Conservation (phyloP, 495 filamentous ascomycete species). For the Hypoxylon fragiforme region DNA sequence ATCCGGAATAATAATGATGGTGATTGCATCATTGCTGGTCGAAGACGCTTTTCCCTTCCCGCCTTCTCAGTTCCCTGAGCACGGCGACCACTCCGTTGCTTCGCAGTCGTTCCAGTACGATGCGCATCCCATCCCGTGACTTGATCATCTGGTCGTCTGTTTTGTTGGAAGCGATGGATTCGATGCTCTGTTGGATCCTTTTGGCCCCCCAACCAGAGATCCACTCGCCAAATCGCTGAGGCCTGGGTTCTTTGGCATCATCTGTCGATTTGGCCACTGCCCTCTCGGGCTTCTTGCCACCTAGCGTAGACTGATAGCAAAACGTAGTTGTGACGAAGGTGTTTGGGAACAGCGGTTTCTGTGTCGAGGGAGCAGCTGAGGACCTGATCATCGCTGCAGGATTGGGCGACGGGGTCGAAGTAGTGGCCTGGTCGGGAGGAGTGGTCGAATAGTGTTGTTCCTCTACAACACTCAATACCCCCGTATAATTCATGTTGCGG, state of each 20-base stretch:
- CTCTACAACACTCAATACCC: conserved; percentile 90
- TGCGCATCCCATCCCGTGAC: conserved; percentile 91
- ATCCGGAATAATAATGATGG: too few species aligned
- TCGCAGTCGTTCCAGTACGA: conserved; percentile 85
- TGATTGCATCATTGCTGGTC: conserved; percentile 21
- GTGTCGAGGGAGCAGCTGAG: conserved; percentile 14
- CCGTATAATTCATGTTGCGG: conserved; percentile 85
- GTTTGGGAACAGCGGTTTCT: conserved; percentile 38
- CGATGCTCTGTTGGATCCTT: conserved; percentile 85
- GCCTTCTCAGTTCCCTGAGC: conserved; percentile 81
- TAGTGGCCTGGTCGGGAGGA: conserved; percentile 16
- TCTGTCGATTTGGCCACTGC: conserved; percentile 37
- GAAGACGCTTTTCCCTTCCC: conserved; percentile 51
- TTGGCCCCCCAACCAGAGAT: conserved; percentile 68
- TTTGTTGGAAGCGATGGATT: conserved; percentile 80
- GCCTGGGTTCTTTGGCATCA: conserved; percentile 15
- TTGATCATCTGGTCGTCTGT: conserved; percentile 82
- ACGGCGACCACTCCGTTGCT: conserved; percentile 77
- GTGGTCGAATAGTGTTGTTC: conserved; percentile 73
- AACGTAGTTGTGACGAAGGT: conserved; percentile 85
- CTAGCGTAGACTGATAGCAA: conserved; percentile 80
- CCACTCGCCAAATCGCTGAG: conserved; percentile 41
- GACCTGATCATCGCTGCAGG: too few species aligned
- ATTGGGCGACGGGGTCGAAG: too few species aligned
- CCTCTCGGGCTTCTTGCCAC: conserved; percentile 66